Evolutionary conservation across 2,329 filamentous ascomycete species (phyloP), one percentile per base, ranked within the genome.

Genomic region (Cordyceps cicadae): DNA sequence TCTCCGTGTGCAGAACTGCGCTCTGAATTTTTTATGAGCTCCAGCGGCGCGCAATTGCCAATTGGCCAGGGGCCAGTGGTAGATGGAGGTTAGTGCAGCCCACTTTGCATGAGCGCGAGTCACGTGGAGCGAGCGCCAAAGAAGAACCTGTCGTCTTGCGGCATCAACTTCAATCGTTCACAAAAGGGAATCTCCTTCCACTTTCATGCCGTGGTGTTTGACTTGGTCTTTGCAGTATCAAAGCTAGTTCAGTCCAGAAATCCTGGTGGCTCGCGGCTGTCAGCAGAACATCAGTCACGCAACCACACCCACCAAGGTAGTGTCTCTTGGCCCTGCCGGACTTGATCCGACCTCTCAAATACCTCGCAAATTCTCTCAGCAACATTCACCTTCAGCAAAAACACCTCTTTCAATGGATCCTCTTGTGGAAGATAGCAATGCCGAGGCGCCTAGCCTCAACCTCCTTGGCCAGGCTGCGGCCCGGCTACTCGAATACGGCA

Each of bases 11-110:
- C 60, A 62, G 62, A 55, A 49, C 54, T 61, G 64, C 65, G 64
- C 65, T 65, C 67, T 63, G 71, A 74, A 74, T 71, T 71, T 74
- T 74, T 74, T 70, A 67, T 68, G 69, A 72, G 68, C 69, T 69
- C 62, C 67, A 56, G 58, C 50, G 29, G 60, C 59, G 59, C 58
- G 61, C 56, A 54, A 53, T 26, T 52, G 51, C 51, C 57, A 52
- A 58, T 52, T 53, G 52, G 61, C 56, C 37, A 55, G 46, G 51
- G 45, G 56, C 15, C 57, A 56, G n/a, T 52, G 39, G 60, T 29
- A 43, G 49, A 11, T 9, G 24, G 19, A 37, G 21, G 43, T 12
- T 34, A 34, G 29, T 49, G 52, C 39, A 54, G 41, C 50, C 58
- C 50, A 54, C 51, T 54, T 54, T 54, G 50, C 26, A 32, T 21